phyloP scores from a whole-genome alignment of 2,329 filamentous ascomycete species.

The Ampelomyces quisqualis region DNA sequence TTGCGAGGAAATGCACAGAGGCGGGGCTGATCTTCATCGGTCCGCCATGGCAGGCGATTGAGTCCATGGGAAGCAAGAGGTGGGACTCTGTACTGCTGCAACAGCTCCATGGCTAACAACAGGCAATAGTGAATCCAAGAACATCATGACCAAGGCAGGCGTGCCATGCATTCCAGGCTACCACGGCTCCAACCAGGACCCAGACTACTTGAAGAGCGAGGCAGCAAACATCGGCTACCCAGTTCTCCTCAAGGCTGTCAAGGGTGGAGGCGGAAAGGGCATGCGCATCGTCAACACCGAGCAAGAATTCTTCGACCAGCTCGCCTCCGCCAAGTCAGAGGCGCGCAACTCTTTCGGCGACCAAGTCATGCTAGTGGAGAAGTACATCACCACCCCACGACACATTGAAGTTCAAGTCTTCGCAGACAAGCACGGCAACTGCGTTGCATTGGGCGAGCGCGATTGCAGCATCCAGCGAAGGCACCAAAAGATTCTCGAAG shows the following conservation, averaged over 20 bases:
- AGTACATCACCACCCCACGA: slow-evolving; percentile 66
- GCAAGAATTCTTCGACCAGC: slow-evolving; percentile 60
- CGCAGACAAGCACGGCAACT: slow-evolving; percentile 65
- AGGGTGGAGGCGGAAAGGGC: slow-evolving; percentile 67
- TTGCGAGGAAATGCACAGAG: slow-evolving; percentile 83
- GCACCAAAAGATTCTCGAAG: slow-evolving; percentile 67
- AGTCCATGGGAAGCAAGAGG: slow-evolving; percentile 90
- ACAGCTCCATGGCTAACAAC: background rate
- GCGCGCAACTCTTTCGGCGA: slow-evolving; percentile 65
- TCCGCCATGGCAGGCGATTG: slow-evolving; percentile 74
- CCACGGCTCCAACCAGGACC: slow-evolving; percentile 80
- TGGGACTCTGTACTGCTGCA: slow-evolving; percentile 27
- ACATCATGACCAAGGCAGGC: slow-evolving; percentile 94
- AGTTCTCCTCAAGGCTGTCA: slow-evolving; percentile 66
- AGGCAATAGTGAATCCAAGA: slow-evolving; percentile 68
- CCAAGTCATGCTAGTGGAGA: slow-evolving; percentile 67
- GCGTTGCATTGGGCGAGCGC: slow-evolving; percentile 63
- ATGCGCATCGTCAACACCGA: slow-evolving; percentile 64
- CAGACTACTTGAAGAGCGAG: slow-evolving; percentile 62
- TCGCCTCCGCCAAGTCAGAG: slow-evolving; percentile 65
- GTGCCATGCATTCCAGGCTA: slow-evolving; percentile 97
- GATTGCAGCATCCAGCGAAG: slow-evolving; percentile 67
- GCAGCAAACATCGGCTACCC: slow-evolving; percentile 71
- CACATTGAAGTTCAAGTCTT: slow-evolving; percentile 70
- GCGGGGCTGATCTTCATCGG: slow-evolving; percentile 94